Evolutionary conservation across 2,329 filamentous ascomycete genomes (phyloP).

Genomic region (Madurella mycetomatis): DNA sequence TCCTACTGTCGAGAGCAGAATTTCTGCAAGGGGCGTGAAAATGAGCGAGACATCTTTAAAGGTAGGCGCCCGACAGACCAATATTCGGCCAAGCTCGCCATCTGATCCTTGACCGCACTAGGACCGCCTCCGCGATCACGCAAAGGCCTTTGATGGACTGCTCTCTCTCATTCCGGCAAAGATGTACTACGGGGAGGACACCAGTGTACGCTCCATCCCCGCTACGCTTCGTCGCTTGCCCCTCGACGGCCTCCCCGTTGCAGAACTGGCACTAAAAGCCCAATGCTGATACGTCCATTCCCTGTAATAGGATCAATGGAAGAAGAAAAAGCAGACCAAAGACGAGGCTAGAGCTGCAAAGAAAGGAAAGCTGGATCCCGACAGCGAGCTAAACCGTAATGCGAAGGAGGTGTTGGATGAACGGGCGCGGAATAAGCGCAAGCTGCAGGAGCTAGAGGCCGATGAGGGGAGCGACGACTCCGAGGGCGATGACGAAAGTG

Average conservation of each 20-base stretch:
- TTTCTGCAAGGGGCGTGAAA: neutral
- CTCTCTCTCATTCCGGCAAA: slow-evolving; percentile 86
- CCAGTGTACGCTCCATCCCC: slow-evolving; percentile 59
- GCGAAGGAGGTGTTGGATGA: slow-evolving; percentile 94
- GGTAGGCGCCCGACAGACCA: slow-evolving; percentile 14
- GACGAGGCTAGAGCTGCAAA: slow-evolving; percentile 78
- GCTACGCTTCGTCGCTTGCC: slow-evolving; percentile 1
- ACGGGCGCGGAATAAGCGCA: slow-evolving; percentile 70
- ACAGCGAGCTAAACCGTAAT: slow-evolving; percentile 71
- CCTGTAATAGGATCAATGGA: slow-evolving; percentile 77
- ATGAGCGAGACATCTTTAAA: slow-evolving; percentile 21
- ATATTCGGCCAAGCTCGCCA: neutral
- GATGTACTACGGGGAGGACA: slow-evolving; percentile 84
- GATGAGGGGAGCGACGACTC: slow-evolving; percentile 43
- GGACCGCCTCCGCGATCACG: slow-evolving; percentile 54
- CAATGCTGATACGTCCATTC: slow-evolving; percentile 5
- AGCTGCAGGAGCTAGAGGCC: slow-evolving; percentile 61
- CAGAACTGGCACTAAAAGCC: neutral
- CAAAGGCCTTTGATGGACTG: slow-evolving; percentile 79
- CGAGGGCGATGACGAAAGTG: slow-evolving; percentile 41
- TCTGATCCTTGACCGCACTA: slow-evolving; percentile 28
- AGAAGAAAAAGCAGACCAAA: slow-evolving; percentile 92
- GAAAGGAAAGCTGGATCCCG: slow-evolving; percentile 84
- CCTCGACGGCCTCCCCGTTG: neutral
- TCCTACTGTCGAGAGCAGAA: slow-evolving; percentile 12